These are phyloP conservation scores for Spathaspora sp. DNA, from an alignment of 805 yeast species.

Conservation along the genomic window DNA sequence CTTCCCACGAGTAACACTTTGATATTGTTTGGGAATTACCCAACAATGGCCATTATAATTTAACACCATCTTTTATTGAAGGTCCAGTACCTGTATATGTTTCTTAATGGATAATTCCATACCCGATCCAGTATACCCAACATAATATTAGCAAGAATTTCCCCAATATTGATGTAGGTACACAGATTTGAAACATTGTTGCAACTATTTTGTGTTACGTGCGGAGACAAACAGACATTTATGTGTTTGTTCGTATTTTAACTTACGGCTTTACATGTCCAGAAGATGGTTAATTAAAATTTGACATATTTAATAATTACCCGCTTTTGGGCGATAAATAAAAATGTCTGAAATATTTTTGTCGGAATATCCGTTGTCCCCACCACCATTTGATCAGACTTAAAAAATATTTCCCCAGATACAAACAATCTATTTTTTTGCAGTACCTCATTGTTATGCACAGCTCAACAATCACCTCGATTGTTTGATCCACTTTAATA, in stretches of 20 bases:
- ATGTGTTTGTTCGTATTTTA: background rate
- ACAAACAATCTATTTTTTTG: background rate
- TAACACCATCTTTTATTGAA: too few species aligned
- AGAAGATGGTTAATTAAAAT: background rate
- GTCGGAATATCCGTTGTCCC: background rate
- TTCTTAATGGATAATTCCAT: too few species aligned
- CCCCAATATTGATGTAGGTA: too few species aligned
- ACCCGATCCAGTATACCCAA: too few species aligned
- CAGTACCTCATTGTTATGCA: background rate
- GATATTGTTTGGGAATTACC: background rate
- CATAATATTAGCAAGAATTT: too few species aligned
- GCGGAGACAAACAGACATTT: background rate
- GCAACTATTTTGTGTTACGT: background rate
- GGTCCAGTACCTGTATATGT: too few species aligned
- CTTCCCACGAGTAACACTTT: background rate
- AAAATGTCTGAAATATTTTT: background rate
- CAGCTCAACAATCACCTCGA: background rate
- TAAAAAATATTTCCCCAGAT: background rate
- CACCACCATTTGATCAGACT: background rate
- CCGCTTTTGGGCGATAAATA: background rate
- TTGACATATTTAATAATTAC: too few species aligned
- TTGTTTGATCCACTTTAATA: background rate
- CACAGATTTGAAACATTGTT: too few species aligned
- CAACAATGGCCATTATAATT: too few species aligned
- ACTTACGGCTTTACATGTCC: background rate